Base-by-base conservation (phyloP, 129 eudicot species). In the Deinandra increscens region DNA sequence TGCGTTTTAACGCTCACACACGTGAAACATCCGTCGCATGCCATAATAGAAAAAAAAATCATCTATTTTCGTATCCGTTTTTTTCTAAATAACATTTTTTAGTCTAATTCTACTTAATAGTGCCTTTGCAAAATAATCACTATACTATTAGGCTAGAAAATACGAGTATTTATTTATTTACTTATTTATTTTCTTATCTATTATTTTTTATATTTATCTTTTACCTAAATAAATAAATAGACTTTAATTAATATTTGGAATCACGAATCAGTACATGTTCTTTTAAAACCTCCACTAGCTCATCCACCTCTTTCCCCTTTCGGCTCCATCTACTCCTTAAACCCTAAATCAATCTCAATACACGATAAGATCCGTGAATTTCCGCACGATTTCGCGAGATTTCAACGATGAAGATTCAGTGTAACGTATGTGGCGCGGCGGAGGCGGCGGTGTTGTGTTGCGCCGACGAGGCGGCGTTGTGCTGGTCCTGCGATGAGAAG, bases 391-490 rank as follows among this genome's bases (percentile, higher is more conserved):
- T 1, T 26, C 3, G 31, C 1, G 31, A 67, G 10, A 20, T 7
- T 26, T 17, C 15, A 4, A 20, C 8, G 56, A 91, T 92, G 98
- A 92, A 92, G 95, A 88, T 92, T 69, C 95, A 84, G 86, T 92
- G 98, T 48, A 84, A 68, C 86, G 95, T 86, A 12, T 92, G 98
- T 68, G 96, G 84, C 81, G 61, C 63, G 62, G 95, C 95, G 70
- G 96, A 84, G 76, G 96, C 95, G n/a, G 71, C 60, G 60, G 91
- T 88, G 73, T 75, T 92, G 14, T 92, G 98, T 72, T 92, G 98
- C 74, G 98, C 96, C 15, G 98, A 92, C 20, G 96, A 92, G 85
- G 98, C 98, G 68, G 95, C 96, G 55, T 77, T 92, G 15, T 92
- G 98, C 19, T 65, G 68, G 79, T 68, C 34, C 4, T 92, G 98